phyloP scores from a whole-genome alignment of 2,329 filamentous ascomycete genomes.

The Exophiala aquamarina region DNA sequence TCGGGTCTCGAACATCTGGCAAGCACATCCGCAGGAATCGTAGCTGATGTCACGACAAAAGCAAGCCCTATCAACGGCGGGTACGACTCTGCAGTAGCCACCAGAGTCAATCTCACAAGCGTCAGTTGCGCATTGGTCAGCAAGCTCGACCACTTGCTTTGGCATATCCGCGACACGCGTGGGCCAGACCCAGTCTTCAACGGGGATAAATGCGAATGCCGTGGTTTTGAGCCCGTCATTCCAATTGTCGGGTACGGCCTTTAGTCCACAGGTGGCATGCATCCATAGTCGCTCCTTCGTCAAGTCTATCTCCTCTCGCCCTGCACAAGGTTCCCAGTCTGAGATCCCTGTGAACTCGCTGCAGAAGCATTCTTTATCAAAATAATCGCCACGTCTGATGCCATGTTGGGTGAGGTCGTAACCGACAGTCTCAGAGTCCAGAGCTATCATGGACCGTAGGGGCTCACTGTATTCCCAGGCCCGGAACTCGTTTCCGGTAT shows the following conservation, averaged over 20 bases:
- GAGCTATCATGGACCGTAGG: slow-evolving; percentile 30
- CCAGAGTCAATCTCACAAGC: slow-evolving; percentile 32
- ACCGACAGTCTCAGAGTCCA: slow-evolving; percentile 35
- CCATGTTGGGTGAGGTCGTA: slow-evolving; percentile 30
- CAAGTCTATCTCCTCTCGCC: slow-evolving; percentile 22
- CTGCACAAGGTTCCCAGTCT: slow-evolving; percentile 26
- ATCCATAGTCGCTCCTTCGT: slow-evolving; percentile 35
- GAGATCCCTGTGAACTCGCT: slow-evolving; percentile 23
- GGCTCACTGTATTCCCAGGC: slow-evolving; percentile 35
- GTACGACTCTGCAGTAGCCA: slow-evolving; percentile 33
- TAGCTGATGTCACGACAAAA: slow-evolving; percentile 34
- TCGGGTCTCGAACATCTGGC: slow-evolving; percentile 33
- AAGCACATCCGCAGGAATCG: slow-evolving; percentile 30
- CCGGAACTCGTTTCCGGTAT: slow-evolving; percentile 29
- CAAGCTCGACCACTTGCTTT: slow-evolving; percentile 23
- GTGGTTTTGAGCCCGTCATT: slow-evolving; percentile 30
- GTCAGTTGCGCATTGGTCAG: slow-evolving; percentile 32
- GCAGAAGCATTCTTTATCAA: slow-evolving; percentile 37
- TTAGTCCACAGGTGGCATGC: slow-evolving; percentile 33
- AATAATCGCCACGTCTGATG: slow-evolving; percentile 30
- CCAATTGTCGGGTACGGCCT: slow-evolving; percentile 30
- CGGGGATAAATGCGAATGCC: slow-evolving; percentile 31
- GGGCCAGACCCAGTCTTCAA: slow-evolving; percentile 34
- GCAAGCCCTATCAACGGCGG: slow-evolving; percentile 32
- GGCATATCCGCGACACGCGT: slow-evolving; percentile 29